These are phyloP conservation scores for Monascus purpureus DNA, from an alignment of 495 filamentous ascomycete genomes.

Conservation along the genomic window DNA sequence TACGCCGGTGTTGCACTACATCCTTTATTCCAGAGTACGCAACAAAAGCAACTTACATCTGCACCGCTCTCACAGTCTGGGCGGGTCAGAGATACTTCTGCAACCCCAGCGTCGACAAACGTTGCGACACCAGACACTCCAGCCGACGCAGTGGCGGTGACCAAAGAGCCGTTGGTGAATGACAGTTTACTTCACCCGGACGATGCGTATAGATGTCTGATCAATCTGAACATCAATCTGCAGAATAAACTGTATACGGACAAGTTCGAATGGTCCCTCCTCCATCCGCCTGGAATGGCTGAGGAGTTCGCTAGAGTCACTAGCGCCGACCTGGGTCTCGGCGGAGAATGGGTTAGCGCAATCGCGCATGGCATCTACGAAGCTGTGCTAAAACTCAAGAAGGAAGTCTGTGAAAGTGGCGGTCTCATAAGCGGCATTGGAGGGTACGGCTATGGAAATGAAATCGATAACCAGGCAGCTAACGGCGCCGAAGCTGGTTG, in stretches of 20 bases:
- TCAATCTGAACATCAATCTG: constrained; percentile 83
- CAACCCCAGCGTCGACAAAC: constrained; percentile 32
- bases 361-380: constrained; percentile 97
- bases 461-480: constrained; percentile 82
- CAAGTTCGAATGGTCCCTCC: constrained; percentile 95
- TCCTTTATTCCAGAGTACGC: constrained; percentile 62
- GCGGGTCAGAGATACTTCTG: constrained; percentile 35
- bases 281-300: constrained; percentile 81
- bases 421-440: constrained; percentile 60
- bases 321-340: constrained; percentile 77
- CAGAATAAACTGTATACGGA: constrained; percentile 88
- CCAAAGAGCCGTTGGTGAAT: constrained; percentile 29
- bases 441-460: constrained; percentile 39
- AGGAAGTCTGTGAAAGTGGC: constrained; percentile 85
- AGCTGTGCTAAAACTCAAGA: constrained; percentile 82
- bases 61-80: constrained; percentile 20
- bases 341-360: constrained; percentile 86
- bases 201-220: constrained; percentile 83
- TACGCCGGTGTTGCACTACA: constrained; percentile 91
- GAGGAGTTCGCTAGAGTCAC: constrained; percentile 87
- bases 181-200: constrained; percentile 62
- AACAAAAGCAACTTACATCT: constrained; percentile 22
- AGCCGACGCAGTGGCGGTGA: constrained; percentile 22
- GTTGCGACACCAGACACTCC: constrained; percentile 35
- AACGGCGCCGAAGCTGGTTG: constrained; percentile 71